Evolutionary conservation across 176 grass and related monocot genomes (phyloP), one percentile per base, ranked within the genome.

Genomic region (Juncus inflexus): DNA sequence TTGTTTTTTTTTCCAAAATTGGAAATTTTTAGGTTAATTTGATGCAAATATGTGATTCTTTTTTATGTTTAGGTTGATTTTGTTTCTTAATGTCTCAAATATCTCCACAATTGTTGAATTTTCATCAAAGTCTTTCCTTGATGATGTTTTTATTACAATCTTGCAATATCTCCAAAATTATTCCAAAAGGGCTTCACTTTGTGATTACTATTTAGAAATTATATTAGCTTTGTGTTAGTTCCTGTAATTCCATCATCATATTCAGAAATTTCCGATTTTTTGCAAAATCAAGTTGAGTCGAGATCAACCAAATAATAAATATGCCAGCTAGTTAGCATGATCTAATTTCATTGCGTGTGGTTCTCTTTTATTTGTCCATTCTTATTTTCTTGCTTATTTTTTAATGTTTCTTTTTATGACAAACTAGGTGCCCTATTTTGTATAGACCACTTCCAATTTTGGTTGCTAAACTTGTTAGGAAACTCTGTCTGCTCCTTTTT

Each of bases 401-500:
- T 12, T 66, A 39, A 42, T 4, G 54, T 39, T 40, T 42, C 13
- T 66, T 9, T 66, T 65, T 3, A 8, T 50, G 0, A 50, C 15
- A 49, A 45, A 8, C 43, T 49, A 4, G 36, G 37, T 49, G 15
- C 6, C 43, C 43, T 47, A 47, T 47, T 9, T 47, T 47, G 43
- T 9, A 47, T 6, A 9, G 43, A 47, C 43, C 43, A 47, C 43
- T 47, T 47, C 43, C 43, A 47, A 47, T 47, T 47, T 47, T 47
- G 43, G 43, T 47, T 47, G 43, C 9, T 47, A 47, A 47, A 47
- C 43, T 47, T 6, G 43, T 50, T 38, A 19, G 40, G 14, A 10
- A 49, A 45, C 15, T 66, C 45, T 52, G 7, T 7, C 52, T 76
- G 61, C 73, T 69, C n/a, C 15, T 6, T 71, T 52, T 59, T 47